A percentile compares a stretch with the other conserved stretches of the same genome.
Evolutionary conservation across 768 basidiomycete species (phyloP).

Genomic region (Vararia minispora): DNA sequence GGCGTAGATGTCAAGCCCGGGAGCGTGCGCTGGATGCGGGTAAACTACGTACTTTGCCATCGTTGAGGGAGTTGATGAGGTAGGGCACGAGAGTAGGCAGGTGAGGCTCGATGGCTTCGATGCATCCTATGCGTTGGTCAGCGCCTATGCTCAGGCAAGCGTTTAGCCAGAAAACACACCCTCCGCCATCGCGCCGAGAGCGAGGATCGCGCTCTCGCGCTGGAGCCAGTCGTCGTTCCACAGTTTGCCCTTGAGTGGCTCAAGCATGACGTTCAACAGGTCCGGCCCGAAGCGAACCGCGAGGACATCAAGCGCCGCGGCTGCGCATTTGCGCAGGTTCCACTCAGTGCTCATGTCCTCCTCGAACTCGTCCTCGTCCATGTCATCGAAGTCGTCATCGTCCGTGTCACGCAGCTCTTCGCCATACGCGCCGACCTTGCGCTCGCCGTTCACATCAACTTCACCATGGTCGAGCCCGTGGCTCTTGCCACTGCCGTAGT

Average conservation of each 20-base stretch:
- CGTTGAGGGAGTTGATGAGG: conserved; percentile 80
- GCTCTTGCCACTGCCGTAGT: conserved; percentile 76
- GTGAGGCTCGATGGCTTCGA: conserved; percentile 91
- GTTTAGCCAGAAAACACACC: conserved; percentile 35
- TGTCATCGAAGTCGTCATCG: conserved; percentile 60
- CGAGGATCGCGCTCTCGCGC: conserved; percentile 90
- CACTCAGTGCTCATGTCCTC: conserved; percentile 97
- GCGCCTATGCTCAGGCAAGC: not conserved
- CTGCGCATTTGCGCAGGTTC: conserved; percentile 97
- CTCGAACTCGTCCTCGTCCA: conserved; percentile 85
- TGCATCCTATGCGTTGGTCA: conserved; percentile 57
- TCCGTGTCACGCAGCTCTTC: conserved; percentile 78
- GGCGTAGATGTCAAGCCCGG: too few species aligned
- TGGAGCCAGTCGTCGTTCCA: conserved; percentile 92
- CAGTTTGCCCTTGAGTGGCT: conserved; percentile 84
- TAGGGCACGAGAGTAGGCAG: conserved; percentile 89
- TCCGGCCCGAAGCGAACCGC: conserved; percentile 90
- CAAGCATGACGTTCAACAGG: conserved; percentile 77
- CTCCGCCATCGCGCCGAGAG: conserved; percentile 97
- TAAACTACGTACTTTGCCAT: conserved; percentile 62
- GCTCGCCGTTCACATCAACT: conserved; percentile 21
- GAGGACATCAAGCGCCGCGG: conserved; percentile 93
- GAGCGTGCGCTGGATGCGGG: not conserved
- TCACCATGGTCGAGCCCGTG: conserved; percentile 74
- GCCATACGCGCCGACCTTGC: conserved; percentile 51